Evolutionary conservation across 2,329 filamentous ascomycete genomes (phyloP), one percentile per base, ranked within the genome.

Genomic region (Beauveria scarabaeidicola): DNA sequence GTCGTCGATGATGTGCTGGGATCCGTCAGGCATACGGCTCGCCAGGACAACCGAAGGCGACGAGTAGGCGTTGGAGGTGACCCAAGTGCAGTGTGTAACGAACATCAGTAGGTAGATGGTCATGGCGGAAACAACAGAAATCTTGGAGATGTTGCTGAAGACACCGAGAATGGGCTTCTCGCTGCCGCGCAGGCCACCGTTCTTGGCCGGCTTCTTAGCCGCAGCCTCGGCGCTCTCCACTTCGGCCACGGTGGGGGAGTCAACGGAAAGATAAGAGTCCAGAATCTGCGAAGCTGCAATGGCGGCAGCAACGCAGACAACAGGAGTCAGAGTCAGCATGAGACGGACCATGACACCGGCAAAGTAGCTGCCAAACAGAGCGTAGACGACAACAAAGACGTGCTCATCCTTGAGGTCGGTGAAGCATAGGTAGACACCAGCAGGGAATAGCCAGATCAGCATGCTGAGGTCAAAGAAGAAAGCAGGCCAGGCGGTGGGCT

Each of bases 401-500:
- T 99, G 94, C 80, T 99, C 92, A 70, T 99, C 95, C 67, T 85
- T 87, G 61, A 99, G 84, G 64, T 88, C 87, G 72, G 91, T 89
- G 86, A 97, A 99, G 80, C 92, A 97, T 76, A 99, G 87, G 78
- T 97, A 99, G 61, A 99, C 91, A 75, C 94, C 94, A 13, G 94
- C 95, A 4, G 94, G 94, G 85, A 99, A 97, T 56, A 99, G 85
- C 94, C 94, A 99, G 76, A 99, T 96, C 69, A 99, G 83, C 79
- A 99, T 86, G 79, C 96, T 97, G 67, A 99, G 81, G 69, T 99
- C 94, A 74, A 99, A 99, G 80, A 99, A 99, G 82, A 97, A 99
- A 17, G 95, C 91, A 2, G 94, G 94, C 94, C 94, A 99, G 47
- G 94, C 94, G 41, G 94, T 99, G 58, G 94, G 94, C 77, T 99